Base-by-base conservation (phyloP, 2,329 filamentous ascomycete genomes). In the Phialophora expanda region DNA sequence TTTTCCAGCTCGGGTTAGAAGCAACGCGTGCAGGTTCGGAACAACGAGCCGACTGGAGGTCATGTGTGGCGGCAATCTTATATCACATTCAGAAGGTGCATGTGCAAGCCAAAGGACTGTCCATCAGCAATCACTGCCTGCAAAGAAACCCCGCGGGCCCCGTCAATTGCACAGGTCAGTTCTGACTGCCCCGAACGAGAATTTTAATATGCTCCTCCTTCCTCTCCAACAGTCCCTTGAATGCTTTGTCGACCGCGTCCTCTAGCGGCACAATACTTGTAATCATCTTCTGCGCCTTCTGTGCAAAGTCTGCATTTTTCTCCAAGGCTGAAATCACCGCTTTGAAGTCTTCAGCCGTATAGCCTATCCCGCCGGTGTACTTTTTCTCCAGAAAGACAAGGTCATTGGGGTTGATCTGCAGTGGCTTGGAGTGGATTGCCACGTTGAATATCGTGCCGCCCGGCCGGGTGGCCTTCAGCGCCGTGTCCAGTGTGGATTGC, bases 401-500 rank as follows among this genome's bases (percentile, higher is more conserved):
- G 30, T 41, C 46, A 17, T 41, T 59, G n/a, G 56, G 46, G 26
- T 54, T 59, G 54, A 59, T n/a, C 55, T 28, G 41, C n/a, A 46
- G 44, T n/a, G 41, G 28, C 26, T 38, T 59, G 34, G 22, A 50
- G 81, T 82, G 84, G 34, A 85, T 81, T 6, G 83, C 84, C 56
- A 85, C 82, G 61, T 85, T 85, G 64, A 85, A 78, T 24, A 84
- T 76, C 2, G 81, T 84, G 3, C 82, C 83, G 41, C 81, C 73
- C 22, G 81, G 80, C 34, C 81, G 77, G 17, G 82, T 75, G 0
- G 82, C 80, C 41, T 79, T 76, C 11, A 85, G 75, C 3, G 81
- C 83, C 60, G 78, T 73, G 59, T 84, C 79, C 9, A 86, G 75
- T 14, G 78, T 81, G 3, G 77, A 71, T 69, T 85, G 83, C 6